Evolutionary conservation across 1,139 yeast genomes (phyloP), one percentile per base, ranked within the genome.

Genomic region (Nakaseomyces kungkrabaensis): DNA sequence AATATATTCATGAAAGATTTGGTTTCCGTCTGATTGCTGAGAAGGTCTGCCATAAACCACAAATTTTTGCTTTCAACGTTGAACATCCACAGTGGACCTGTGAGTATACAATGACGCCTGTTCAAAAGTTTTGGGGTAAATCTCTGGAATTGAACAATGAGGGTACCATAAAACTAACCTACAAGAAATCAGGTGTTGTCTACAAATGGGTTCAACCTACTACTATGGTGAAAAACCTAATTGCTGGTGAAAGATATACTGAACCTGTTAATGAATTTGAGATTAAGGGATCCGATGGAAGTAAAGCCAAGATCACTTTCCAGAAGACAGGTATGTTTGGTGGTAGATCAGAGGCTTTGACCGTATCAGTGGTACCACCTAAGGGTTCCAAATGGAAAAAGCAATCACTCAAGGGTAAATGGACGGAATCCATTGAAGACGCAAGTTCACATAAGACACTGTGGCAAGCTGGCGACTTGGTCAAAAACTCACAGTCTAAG

Each of bases 111-210:
- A 81, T 94, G 2, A 74, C 82, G 33, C 97, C 98, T 0, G 77
- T 79, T 32, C 97, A 90, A 60, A 89, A 88, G 65, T 88, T 87
- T 60, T 92, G 97, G 95, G 97, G 97, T 48, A 92, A 92, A 68
- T 83, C 89, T 42, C 80, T 88, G 11, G 97, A 92, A 66, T 72
- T 92, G 52, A 77, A 78, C 46, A 87, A 88, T 55, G 79, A 77
- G 48, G 98, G 98, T 40, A 70, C 70, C 11, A 71, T 83, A 5
- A 75, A 75, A 46, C 71, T 89, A 47, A 72, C 74, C 1, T 72
- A 82, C 45, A 78, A 76, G 61, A 53, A 68, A 8, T 75, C 85
- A 0, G 90, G 90, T 4, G 95, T 86, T 60, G 73, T 75, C 4
- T 86, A 81, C 62, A 78, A 80, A 53, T 92, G 95, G 92, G 66